Percentiles rank a stretch among this genome's conserved stretches.
phyloP scores from a whole-genome alignment of 805 yeast species.

The Pichia cabralensis region DNA sequence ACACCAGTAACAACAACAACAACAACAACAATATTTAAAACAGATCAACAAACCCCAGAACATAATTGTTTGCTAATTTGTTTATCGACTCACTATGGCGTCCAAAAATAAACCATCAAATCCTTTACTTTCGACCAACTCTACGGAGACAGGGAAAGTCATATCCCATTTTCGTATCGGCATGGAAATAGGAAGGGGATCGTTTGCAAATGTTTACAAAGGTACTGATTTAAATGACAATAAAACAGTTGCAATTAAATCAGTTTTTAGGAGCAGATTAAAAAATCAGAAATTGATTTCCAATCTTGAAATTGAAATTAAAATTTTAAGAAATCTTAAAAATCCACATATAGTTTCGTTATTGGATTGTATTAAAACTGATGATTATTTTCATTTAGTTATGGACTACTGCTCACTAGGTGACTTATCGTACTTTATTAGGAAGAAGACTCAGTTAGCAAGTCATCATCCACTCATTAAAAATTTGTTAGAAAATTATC shows the following conservation, averaged over 20 bases:
- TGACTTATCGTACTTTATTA: conserved; percentile 80
- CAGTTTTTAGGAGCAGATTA: conserved; percentile 73
- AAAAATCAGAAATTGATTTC: conserved; percentile 81
- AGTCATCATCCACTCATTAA: conserved; percentile 71
- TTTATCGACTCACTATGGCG: too few relatives aligned
- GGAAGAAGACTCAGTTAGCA: conserved; percentile 61
- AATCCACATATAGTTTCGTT: conserved; percentile 91
- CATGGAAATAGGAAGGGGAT: conserved; percentile 87
- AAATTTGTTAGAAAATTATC: conserved; percentile 69
- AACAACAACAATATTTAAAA: too few relatives aligned
- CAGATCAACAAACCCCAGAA: too few relatives aligned
- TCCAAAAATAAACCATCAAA: conserved; percentile 2
- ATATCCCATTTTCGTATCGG: conserved; percentile 52
- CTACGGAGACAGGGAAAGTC: conserved; percentile 10
- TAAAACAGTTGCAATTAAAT: conserved; percentile 76
- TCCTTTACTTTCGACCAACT: conserved; percentile 4
- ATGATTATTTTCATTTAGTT: conserved; percentile 68
- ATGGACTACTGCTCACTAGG: conserved; percentile 98
- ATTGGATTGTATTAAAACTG: conserved; percentile 72
- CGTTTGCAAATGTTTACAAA: conserved; percentile 91
- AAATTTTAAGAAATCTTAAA: conserved; percentile 74
- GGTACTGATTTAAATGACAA: conserved; percentile 45
- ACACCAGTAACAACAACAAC: too few relatives aligned
- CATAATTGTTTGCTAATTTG: too few relatives aligned
- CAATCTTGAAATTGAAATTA: conserved; percentile 86